Base-by-base conservation (phyloP, 1,139 yeast species). In the Nakaseomyces glabratus region DNA sequence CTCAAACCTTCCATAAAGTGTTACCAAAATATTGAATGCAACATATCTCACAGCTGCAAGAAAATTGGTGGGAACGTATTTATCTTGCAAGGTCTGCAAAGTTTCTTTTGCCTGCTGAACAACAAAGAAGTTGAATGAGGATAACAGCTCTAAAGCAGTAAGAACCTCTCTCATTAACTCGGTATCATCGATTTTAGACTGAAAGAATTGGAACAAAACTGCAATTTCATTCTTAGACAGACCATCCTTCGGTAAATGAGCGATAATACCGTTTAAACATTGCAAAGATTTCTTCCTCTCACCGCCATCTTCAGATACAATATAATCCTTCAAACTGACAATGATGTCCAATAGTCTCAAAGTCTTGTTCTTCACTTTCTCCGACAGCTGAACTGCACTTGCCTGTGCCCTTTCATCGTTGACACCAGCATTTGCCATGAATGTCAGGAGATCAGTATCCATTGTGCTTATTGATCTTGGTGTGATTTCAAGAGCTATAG, bases 171-270 rank as follows among this genome's bases (percentile, higher is more conserved):
- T 61, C 20, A 76, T 54, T 32, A 81, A 67, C 5, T 65, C 62
- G 10, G 66, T 63, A 50, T 88, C 96, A 15, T 76, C 80, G 24
- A 84, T 55, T 44, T 88, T 78, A 20, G 74, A 74, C 20, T 69
- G 45, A 40, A 75, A 68, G 52, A 88, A 88, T 7, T 71, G 74
- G 16, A 73, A 55, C 35, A 88, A 65, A 10, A 85, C 95, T 17
- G 63, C 58, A 11, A 82, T 63, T 47, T 85, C 95, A 43, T 77
- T 79, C 28, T 68, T 66, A 11, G 70, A 59, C 17, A 85, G 57
- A 24, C 62, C 62, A 2, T 58, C 48, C 0, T 53, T 35, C 1
- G 66, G 51, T 4, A 78, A 41, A 1, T 54, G 44, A 1, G 45
- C 45, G 35, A 86, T 58, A 0, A 76, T 69, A 4, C 65, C 62